phyloP scores from a whole-genome alignment of 2,329 filamentous ascomycete genomes.

The Harringtonia aguacate region DNA sequence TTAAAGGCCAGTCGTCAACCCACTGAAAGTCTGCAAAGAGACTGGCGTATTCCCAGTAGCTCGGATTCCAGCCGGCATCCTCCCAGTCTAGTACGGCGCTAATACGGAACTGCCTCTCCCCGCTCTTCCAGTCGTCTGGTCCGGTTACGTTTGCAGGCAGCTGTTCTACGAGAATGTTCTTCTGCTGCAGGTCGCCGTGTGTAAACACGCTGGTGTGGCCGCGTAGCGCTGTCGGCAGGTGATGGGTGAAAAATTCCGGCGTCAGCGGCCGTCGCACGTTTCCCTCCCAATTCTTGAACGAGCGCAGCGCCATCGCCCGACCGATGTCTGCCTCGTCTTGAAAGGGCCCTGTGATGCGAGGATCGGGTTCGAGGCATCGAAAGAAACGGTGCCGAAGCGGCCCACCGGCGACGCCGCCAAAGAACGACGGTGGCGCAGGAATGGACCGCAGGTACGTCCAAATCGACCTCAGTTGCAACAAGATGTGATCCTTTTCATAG shows the following conservation, averaged over 20 bases:
- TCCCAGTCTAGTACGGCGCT: conserved; percentile 9
- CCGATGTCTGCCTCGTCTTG: conserved; percentile 1
- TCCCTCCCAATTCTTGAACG: background rate
- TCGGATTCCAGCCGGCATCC: conserved; percentile 7
- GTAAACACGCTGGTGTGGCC: conserved; percentile 4
- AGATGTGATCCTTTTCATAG: conserved; percentile 2
- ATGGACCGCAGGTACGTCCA: conserved; percentile 1
- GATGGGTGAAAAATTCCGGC: background rate
- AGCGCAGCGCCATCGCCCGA: conserved; percentile 1
- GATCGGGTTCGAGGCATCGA: background rate
- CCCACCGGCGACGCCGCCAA: conserved; percentile 2
- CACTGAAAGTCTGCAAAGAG: conserved; percentile 5
- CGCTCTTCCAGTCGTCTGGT: background rate
- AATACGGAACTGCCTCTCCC: conserved; percentile 1
- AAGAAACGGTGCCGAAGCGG: conserved; percentile 5
- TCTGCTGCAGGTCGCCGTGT: conserved; percentile 6
- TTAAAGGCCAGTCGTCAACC: conserved; percentile 8
- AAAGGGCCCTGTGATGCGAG: conserved; percentile 3
- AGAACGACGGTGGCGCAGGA: conserved; percentile 2
- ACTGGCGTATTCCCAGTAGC: conserved; percentile 5
- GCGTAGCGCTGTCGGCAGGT: background rate
- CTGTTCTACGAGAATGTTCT: conserved; percentile 6
- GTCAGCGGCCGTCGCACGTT: background rate
- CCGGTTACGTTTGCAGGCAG: background rate
- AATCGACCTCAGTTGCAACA: conserved; percentile 3